These are phyloP conservation scores for Hordeum vulgare DNA, from an alignment of 176 grass and related monocot genomes.

Conservation along the genomic window MorexV3_pseudomolecules_assembly NC_058520.1:496762930-496763429, in stretches of 20 bases:
- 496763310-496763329: background rate
- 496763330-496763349: background rate
- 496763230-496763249: background rate
- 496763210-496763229: background rate
- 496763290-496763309: background rate
- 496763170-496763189: background rate
- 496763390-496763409: too few species aligned
- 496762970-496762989: conserved; percentile 8
- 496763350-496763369: too few species aligned
- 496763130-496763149: background rate
- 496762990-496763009: background rate
- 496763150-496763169: background rate
- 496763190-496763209: background rate
- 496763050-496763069: background rate
- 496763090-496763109: background rate
- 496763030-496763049: background rate
- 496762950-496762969: background rate
- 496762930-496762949: background rate
- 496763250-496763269: background rate
- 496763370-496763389: too few species aligned
- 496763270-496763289: background rate
- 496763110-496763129: background rate
- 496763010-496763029: background rate
- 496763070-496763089: background rate
- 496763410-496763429: too few species aligned